Conservation (phyloP, 768 basidiomycete species). For the Termitomyces sp. region DNA sequence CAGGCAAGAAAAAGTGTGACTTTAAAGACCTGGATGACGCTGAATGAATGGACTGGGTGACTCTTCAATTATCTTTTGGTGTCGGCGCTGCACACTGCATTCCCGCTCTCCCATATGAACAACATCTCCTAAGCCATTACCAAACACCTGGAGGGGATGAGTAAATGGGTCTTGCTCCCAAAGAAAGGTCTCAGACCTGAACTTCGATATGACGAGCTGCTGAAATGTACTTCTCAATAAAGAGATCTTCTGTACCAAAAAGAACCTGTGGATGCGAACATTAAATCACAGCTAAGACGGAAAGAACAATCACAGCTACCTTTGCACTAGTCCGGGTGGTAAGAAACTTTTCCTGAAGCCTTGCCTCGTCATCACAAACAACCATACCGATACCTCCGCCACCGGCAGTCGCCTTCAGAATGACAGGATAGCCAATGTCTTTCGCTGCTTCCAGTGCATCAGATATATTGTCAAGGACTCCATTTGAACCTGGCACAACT, state of each 20-base stretch:
- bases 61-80: slow-evolving; percentile 76
- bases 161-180: neutral
- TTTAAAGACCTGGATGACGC: slow-evolving; percentile 38
- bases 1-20: slow-evolving; percentile 1
- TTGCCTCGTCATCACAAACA: slow-evolving; percentile 42
- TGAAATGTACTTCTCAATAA: slow-evolving; percentile 57
- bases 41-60: slow-evolving; percentile 58
- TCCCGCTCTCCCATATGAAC: slow-evolving; percentile 70
- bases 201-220: slow-evolving; percentile 35
- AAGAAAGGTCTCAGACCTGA: no score
- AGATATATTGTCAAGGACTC: slow-evolving; percentile 36
- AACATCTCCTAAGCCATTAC: slow-evolving; percentile 55
- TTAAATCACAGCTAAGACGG: neutral
- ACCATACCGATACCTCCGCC: slow-evolving; percentile 70
- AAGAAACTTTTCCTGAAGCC: slow-evolving; percentile 33
- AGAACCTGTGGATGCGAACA: slow-evolving; percentile 13
- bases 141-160: slow-evolving; percentile 50
- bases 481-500: slow-evolving; percentile 55
- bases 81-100: slow-evolving; percentile 64
- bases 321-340: slow-evolving; percentile 38
- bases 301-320: slow-evolving; percentile 24
- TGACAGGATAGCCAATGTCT: slow-evolving; percentile 54
- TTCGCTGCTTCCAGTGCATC: slow-evolving; percentile 39
- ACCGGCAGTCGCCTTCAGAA: slow-evolving; percentile 66
- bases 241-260: slow-evolving; percentile 49